Percentiles rank a stretch among this genome's conserved stretches.
These are phyloP conservation scores for Vachellia collinsii DNA, from an alignment of 306 rosid species.

Conservation along the genomic window DNA sequence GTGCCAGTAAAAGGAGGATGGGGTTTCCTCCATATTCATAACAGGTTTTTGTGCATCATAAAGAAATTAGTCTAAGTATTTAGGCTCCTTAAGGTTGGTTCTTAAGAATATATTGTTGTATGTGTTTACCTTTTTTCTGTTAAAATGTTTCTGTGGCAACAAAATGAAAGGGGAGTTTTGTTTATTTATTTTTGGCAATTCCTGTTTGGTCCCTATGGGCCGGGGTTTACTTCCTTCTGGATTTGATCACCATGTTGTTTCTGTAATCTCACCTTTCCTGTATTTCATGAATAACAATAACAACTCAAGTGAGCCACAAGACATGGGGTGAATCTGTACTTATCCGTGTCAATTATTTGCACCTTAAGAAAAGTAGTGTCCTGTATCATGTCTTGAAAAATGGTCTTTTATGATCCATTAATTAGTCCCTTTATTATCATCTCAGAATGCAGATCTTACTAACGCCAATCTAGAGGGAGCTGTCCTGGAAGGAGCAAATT, in stretches of 20 bases:
- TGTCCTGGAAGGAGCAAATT: conserved; percentile 87
- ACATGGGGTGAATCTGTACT: background rate
- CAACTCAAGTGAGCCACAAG: background rate
- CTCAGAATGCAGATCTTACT: conserved; percentile 92
- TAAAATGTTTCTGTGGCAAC: conserved; percentile 5
- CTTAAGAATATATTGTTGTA: background rate
- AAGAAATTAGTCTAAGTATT: conserved; percentile 1
- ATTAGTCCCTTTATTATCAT: conserved; percentile 20
- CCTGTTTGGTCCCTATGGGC: background rate
- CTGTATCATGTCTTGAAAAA: conserved; percentile 9
- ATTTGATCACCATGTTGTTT: background rate
- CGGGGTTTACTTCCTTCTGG: background rate
- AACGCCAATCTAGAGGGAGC: conserved; percentile 96
- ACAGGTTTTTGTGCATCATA: background rate
- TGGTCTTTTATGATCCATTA: conserved; percentile 22
- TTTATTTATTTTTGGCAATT: background rate
- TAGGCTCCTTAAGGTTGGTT: conserved; percentile 1
- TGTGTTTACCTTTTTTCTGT: background rate
- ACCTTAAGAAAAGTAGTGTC: conserved; percentile 16
- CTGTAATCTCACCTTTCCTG: background rate
- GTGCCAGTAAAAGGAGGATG: conserved; percentile 7
- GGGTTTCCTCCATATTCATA: background rate
- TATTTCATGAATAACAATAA: background rate
- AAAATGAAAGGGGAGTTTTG: background rate
- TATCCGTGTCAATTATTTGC: background rate